Evolutionary conservation across 2,329 filamentous ascomycete species (phyloP).

Genomic region (Myriosclerotinia scirpicola): DNA sequence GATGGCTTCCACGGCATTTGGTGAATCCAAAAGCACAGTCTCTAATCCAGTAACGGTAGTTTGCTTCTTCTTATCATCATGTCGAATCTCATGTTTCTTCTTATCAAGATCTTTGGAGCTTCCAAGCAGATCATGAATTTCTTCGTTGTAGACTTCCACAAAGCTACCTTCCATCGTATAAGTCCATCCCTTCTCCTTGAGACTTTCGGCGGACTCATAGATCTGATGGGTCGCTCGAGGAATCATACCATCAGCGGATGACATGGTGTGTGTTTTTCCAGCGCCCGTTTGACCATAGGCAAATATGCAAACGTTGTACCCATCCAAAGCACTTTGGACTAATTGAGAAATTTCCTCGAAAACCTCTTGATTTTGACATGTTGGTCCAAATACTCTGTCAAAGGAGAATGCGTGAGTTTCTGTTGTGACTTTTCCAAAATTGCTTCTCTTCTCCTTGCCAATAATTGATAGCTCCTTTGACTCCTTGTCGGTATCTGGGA

Average conservation of each 20-base stretch:
- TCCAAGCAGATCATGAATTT: slow-evolving; percentile 84
- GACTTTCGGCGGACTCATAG: slow-evolving; percentile 78
- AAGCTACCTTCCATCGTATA: slow-evolving; percentile 96
- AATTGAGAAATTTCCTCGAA: slow-evolving; percentile 97
- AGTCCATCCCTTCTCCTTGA: slow-evolving; percentile 89
- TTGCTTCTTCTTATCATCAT: slow-evolving; percentile 78
- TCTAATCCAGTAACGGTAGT: slow-evolving; percentile 81
- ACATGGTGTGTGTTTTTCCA: slow-evolving; percentile 98
- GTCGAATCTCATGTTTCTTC: slow-evolving; percentile 85
- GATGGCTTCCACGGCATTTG: slow-evolving; percentile 76
- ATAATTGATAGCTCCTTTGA: slow-evolving; percentile 83
- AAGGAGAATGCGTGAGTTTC: slow-evolving; percentile 87
- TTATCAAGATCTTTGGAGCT: slow-evolving; percentile 69
- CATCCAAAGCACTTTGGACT: slow-evolving; percentile 92
- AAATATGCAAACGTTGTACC: slow-evolving; percentile 98
- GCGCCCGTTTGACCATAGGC: slow-evolving; percentile 97
- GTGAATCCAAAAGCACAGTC: slow-evolving; percentile 73
- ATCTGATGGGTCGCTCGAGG: slow-evolving; percentile 91
- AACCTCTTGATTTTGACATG: slow-evolving; percentile 76
- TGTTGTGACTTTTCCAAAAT: slow-evolving; percentile 70
- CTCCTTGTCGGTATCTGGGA: slow-evolving; percentile 77
- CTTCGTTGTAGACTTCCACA: slow-evolving; percentile 97
- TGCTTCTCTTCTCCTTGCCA: slow-evolving; percentile 81
- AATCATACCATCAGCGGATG: slow-evolving; percentile 87
- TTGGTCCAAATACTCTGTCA: slow-evolving; percentile 85